These are phyloP conservation scores for Sphenostylis stenocarpa DNA, from an alignment of 306 rosid species.

Conservation along the genomic window DNA sequence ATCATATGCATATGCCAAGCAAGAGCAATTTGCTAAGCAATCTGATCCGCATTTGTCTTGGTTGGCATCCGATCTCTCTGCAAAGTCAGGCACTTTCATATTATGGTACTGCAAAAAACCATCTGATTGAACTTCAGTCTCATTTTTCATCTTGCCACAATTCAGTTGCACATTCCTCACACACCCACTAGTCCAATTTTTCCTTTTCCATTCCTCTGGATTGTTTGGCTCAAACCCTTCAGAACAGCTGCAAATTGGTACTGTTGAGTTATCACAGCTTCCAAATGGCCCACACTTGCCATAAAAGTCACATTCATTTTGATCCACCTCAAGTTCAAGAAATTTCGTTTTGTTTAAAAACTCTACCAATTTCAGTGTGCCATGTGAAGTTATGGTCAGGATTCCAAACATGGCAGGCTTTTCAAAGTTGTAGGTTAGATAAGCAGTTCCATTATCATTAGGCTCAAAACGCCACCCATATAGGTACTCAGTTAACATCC, in stretches of 20 bases:
- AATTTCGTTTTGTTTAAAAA: not conserved
- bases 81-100: conserved; percentile 39
- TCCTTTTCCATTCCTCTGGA: conserved; percentile 31
- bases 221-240: conserved; percentile 45
- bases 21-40: conserved; percentile 43
- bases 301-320: conserved; percentile 37
- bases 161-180: not conserved
- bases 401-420: not conserved
- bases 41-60: not conserved
- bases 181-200: conserved; percentile 36
- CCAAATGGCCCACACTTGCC: conserved; percentile 38
- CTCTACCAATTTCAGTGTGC: conserved; percentile 17
- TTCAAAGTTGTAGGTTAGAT: not conserved
- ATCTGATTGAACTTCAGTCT: not conserved
- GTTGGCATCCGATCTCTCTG: not conserved
- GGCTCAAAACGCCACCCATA: conserved; percentile 24
- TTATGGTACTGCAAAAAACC: conserved; percentile 22
- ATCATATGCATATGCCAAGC: conserved; percentile 40
- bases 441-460: conserved; percentile 18
- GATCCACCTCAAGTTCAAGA: not conserved
- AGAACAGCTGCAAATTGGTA: conserved; percentile 47
- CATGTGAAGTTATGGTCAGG: conserved; percentile 9
- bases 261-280: not conserved
- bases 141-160: conserved; percentile 26
- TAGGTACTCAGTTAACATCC: conserved; percentile 36